Evolutionary conservation across 306 rosid species (phyloP), one percentile per base, ranked within the genome.

Genomic region (Betula pendula): DNA sequence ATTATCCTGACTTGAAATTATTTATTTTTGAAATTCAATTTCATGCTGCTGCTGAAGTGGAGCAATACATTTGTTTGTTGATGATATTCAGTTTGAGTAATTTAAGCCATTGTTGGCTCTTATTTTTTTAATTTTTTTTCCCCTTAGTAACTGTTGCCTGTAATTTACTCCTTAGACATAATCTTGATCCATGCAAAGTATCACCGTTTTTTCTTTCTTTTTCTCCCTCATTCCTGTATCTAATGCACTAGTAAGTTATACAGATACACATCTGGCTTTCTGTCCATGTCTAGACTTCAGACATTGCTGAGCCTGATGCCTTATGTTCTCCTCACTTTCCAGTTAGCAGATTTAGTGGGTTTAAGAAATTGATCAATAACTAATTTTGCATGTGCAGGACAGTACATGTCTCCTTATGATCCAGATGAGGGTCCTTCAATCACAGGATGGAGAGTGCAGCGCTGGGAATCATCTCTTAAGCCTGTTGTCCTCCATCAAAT

Each of bases 371-470:
- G 65, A 76, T 67, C 58, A 72, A 29, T 77, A 70, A 50, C 60
- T 87, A 78, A 45, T 78, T 82, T 83, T 70, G 72, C 66, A 17
- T 78, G 33, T 87, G 76, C 97, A 95, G 99, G 99, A 65, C 99
- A 95, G 78, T 95, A 95, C 86, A 95, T 95, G 99, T 95, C 99
- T 70, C 99, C 99, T 31, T 95, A 90, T 83, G 99, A 95, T 87
- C 99, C 99, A 11, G 99, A 95, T 77, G 99, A 95, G 84, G 99
- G 99, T 47, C 99, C 99, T 58, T 91, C 99, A 68, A 85, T 95
- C 71, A 90, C 99, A 9, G 99, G 99, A 70, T 95, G 99, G 99
- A 92, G 99, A 83, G 99, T 95, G 81, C 99, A 95, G 80, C 99
- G 99, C n/a, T 95, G 99, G 99, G 98, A 92, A 86, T 95, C 99